Evolutionary conservation across 2,329 filamentous ascomycete species (phyloP).

Genomic region (Tolypocladium inflatum): DNA sequence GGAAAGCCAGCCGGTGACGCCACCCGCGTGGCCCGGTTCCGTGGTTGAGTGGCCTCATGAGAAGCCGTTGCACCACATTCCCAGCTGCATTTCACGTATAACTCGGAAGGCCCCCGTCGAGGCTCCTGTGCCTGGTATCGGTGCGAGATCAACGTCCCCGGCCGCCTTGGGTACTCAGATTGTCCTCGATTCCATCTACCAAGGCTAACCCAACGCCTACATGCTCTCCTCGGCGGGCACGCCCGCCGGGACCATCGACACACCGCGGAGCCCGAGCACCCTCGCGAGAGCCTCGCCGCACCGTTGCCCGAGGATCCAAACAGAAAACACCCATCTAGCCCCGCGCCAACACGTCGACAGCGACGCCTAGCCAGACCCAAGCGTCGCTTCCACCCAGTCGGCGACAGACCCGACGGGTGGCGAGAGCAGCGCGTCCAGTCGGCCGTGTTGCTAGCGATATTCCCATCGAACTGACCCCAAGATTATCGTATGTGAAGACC

Average conservation of each 20-base stretch:
- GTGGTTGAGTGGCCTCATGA: neutral
- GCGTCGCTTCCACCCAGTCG: neutral
- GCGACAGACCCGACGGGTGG: neutral
- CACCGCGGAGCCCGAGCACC: neutral
- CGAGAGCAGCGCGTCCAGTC: neutral
- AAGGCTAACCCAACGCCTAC: conserved; percentile 9
- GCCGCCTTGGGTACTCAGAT: neutral
- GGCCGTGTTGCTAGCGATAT: neutral
- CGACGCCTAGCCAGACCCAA: neutral
- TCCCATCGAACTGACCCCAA: conserved; percentile 2
- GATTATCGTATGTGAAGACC: conserved; percentile 9
- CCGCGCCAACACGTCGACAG: neutral
- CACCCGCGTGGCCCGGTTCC: neutral
- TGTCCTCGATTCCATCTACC: neutral
- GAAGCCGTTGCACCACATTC: neutral
- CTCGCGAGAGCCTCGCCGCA: neutral
- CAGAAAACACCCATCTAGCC: neutral
- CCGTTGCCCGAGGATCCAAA: neutral
- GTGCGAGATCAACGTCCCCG: neutral
- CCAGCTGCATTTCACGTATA: neutral
- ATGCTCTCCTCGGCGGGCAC: conserved; percentile 1
- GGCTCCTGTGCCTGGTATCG: neutral
- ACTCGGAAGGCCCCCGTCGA: too few species aligned
- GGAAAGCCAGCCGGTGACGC: neutral
- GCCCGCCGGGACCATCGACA: neutral